These are phyloP conservation scores for Diplodia corticola DNA, from an alignment of 2,329 filamentous ascomycete genomes.

Conservation along the genomic window DNA sequence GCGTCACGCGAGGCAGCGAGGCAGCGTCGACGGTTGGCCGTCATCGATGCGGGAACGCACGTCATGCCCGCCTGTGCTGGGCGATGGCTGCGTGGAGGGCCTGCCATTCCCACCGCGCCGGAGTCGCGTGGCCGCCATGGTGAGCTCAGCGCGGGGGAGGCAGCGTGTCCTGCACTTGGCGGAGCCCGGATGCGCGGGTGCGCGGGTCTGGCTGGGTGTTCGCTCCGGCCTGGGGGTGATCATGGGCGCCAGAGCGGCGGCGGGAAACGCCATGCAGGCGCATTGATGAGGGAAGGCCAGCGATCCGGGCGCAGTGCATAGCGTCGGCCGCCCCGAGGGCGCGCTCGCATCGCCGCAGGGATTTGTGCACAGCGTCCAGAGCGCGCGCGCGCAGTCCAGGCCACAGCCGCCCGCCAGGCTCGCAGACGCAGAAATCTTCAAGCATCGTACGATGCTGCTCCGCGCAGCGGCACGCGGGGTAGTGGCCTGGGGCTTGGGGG, in stretches of 20 bases:
- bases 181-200: constrained; percentile 2
- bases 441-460: constrained; percentile 5
- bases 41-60: constrained; percentile 9
- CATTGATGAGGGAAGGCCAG: constrained; percentile 9
- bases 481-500: background rate
- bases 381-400: constrained; percentile 1
- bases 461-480: constrained; percentile 12
- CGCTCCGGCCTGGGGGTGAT: constrained; percentile 12
- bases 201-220: constrained; percentile 9
- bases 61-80: constrained; percentile 10
- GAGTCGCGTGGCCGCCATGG: constrained; percentile 22
- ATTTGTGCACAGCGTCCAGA: constrained; percentile 1
- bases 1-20: background rate
- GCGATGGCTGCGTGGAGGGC: constrained; percentile 19
- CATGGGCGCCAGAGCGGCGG: constrained; percentile 12
- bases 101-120: constrained; percentile 10
- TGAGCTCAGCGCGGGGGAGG: constrained; percentile 21
- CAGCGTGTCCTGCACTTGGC: constrained; percentile 12
- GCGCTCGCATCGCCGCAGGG: constrained; percentile 16
- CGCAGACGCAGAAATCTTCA: background rate
- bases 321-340: constrained; percentile 11
- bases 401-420: constrained; percentile 12
- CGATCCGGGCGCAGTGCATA: constrained; percentile 8
- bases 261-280: constrained; percentile 16
- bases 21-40: background rate